Conservation (phyloP, 1,284 basidiomycete genomes). For the Lentinus polychrous region DNA sequence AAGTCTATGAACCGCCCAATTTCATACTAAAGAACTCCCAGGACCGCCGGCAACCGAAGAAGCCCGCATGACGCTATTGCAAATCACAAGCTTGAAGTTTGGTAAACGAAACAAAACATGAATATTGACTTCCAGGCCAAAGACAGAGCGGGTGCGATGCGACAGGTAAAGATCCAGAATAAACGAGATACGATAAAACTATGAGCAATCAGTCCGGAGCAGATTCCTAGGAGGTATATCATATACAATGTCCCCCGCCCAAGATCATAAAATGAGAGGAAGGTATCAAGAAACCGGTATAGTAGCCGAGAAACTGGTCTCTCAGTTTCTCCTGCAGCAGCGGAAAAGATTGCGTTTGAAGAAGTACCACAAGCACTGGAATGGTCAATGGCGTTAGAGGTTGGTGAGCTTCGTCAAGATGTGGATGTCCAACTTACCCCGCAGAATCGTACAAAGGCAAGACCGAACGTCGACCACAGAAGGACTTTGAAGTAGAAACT, state of each 20-base stretch:
- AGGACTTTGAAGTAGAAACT: constrained; percentile 80
- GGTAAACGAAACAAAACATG: too few species aligned
- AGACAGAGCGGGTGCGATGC: neutral
- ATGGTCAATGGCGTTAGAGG: constrained; percentile 1
- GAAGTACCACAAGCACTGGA: constrained; percentile 75
- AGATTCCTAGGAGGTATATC: neutral
- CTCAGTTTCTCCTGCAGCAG: constrained; percentile 68
- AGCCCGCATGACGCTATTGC: too few species aligned
- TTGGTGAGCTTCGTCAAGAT: constrained; percentile 1
- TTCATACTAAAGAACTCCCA: too few species aligned
- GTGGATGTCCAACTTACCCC: constrained; percentile 64
- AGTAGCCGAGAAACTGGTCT: neutral
- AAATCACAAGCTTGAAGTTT: too few species aligned
- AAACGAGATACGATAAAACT: neutral
- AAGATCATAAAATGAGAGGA: constrained; percentile 7
- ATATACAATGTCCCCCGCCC: constrained; percentile 3
- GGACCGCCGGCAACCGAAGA: too few species aligned
- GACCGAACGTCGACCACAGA: constrained; percentile 84
- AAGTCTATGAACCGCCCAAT: too few species aligned
- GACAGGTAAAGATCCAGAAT: neutral
- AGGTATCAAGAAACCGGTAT: constrained; percentile 2
- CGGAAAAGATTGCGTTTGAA: constrained; percentile 80
- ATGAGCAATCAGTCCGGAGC: neutral
- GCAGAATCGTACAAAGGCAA: constrained; percentile 75
- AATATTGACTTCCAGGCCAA: too few species aligned